Base-by-base conservation (phyloP, 345 rosid species). In the Schrenkiella parvula region DNA sequence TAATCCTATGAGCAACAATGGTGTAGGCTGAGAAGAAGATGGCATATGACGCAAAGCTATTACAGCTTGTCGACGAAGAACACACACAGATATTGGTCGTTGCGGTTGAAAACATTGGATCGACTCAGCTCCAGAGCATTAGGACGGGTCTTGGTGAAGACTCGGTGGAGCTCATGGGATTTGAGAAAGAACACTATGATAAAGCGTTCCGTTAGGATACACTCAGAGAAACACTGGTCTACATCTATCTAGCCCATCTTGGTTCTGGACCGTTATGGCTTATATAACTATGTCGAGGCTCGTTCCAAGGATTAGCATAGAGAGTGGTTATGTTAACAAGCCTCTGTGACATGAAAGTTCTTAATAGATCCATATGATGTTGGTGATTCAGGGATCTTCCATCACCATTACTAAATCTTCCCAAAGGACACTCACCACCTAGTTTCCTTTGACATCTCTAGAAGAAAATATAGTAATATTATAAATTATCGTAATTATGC, bases 131-230 rank as follows among this genome's bases (percentile, higher is more conserved):
- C 15, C 96, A 89, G 85, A 88, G 76, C 74, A 92, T 92, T 59
- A 75, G 96, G 66, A 79, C 2, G 15, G 96, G 98, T 64, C 85
- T 92, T 34, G 84, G 96, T 8, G 96, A 96, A 9, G 90, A 89
- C 81, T 89, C 98, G 0, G 28, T 92, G 4, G 86, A 89, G 6
- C 88, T 92, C 2, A 92, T 92, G 95, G 98, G 96, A 0, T n/a
- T n/a, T n/a, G n/a, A n/a, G n/a, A n/a, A 92, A 92, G 77, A 92
- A 92, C 73, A 92, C 98, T 32, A 92, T 92, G 96, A 89, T 89
- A 96, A 92, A 89, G 70, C 74, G 98, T 79, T 73, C 98, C n/a
- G 55, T 92, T 58, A 80, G 96, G 74, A 79, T 89, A 0, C 96
- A 92, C 59, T 35, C 95, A 4, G 92, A 92, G 58, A 1, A 92